Evolutionary conservation across 805 yeast genomes (phyloP).

Genomic region (Cyberlindnera bimundalis): DNA sequence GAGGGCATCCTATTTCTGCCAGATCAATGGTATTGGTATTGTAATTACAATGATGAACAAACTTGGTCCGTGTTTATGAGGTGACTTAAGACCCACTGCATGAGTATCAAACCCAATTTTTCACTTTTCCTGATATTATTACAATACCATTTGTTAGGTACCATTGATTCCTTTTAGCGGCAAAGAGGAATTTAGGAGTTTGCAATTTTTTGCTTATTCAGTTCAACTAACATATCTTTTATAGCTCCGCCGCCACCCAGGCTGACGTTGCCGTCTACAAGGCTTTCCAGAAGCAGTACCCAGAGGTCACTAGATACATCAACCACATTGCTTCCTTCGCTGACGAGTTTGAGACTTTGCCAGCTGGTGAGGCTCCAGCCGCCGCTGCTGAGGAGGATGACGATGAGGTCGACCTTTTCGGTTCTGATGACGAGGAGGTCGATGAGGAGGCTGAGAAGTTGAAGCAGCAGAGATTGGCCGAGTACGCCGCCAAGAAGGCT

Average conservation of each 20-base stretch:
- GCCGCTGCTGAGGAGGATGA: constrained; percentile 71
- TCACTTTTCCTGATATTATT: constrained; percentile 39
- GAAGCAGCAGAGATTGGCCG: constrained; percentile 97
- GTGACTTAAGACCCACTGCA: constrained; percentile 94
- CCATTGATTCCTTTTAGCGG: too few relatives aligned
- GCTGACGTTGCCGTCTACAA: constrained; percentile 93
- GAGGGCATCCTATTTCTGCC: neutral
- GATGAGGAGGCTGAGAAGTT: constrained; percentile 97
- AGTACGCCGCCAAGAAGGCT: constrained; percentile 96
- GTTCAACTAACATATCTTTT: constrained; percentile 14
- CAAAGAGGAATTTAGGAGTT: too few relatives aligned
- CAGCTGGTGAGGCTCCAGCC: constrained; percentile 59
- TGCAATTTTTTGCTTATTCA: neutral
- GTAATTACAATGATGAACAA: constrained; percentile 54
- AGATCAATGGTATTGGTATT: neutral
- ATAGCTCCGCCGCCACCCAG: constrained; percentile 84
- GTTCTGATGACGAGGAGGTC: constrained; percentile 86
- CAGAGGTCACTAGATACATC: constrained; percentile 97
- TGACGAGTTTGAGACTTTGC: constrained; percentile 76
- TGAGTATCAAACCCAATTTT: constrained; percentile 68
- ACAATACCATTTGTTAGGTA: neutral
- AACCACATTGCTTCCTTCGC: constrained; percentile 95
- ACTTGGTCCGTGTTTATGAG: constrained; percentile 96
- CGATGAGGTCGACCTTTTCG: constrained; percentile 92
- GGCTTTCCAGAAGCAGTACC: constrained; percentile 89